These are phyloP conservation scores for Syncephalis plumigaleata DNA, from an alignment of 371 early-diverging fungal species.

Conservation along the genomic window DNA sequence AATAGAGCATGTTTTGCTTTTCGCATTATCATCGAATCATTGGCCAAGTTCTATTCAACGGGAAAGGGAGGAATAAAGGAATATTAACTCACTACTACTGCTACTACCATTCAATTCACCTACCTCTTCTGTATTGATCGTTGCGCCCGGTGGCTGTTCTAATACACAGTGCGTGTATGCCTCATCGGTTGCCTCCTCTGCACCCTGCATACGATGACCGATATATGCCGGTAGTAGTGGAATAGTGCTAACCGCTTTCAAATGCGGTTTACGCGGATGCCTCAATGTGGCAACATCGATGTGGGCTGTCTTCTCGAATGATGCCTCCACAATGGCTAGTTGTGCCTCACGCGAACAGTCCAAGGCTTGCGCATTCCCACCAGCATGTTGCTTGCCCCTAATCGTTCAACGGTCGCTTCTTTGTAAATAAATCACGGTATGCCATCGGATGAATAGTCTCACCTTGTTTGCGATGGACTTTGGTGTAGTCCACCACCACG, in stretches of 20 bases:
- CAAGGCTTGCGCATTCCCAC: conserved; percentile 1
- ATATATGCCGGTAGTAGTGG: conserved; percentile 60
- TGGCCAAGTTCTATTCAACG: too few relatives aligned
- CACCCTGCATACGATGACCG: neutral
- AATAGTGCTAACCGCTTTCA: conserved; percentile 50
- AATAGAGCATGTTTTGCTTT: neutral
- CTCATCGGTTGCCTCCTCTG: neutral
- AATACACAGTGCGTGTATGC: neutral
- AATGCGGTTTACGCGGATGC: conserved; percentile 52
- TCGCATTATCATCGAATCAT: neutral
- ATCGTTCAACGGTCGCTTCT: neutral
- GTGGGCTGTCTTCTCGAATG: conserved; percentile 38
- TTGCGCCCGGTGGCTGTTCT: neutral
- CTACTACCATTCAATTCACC: neutral
- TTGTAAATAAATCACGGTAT: neutral
- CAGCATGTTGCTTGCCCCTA: conserved; percentile 1
- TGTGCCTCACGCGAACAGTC: conserved; percentile 42
- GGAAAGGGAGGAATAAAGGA: neutral
- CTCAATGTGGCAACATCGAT: conserved; percentile 22
- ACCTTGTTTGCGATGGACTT: neutral
- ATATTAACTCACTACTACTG: neutral
- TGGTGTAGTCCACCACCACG: neutral
- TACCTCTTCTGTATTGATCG: neutral
- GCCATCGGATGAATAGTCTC: neutral
- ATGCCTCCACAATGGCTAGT: conserved; percentile 40